Percentiles rank a stretch among this genome's conserved stretches.
Conservation (phyloP, 345 rosid species). For the Moringa oleifera region DNA sequence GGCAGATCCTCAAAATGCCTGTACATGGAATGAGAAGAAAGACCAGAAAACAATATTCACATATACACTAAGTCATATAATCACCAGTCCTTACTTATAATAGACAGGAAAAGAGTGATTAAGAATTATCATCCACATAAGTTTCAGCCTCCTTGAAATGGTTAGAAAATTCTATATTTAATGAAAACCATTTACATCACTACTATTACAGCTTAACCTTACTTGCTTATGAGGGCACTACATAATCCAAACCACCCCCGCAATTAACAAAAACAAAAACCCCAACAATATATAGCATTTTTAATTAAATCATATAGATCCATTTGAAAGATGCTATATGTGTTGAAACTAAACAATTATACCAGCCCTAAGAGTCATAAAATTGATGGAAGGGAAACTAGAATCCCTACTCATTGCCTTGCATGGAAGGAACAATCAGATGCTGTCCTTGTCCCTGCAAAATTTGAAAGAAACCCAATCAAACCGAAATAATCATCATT, state of each 20-base stretch:
- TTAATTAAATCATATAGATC: conserved; percentile 12
- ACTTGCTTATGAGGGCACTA: background rate
- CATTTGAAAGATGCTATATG: conserved; percentile 14
- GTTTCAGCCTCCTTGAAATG: background rate
- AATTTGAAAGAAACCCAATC: conserved; percentile 8
- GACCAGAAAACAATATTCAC: too few species aligned
- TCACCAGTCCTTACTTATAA: background rate
- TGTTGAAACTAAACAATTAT: conserved; percentile 20
- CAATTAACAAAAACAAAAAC: background rate
- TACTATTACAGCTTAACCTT: background rate
- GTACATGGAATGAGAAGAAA: too few species aligned
- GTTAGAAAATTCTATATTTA: background rate
- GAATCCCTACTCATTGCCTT: conserved; percentile 34
- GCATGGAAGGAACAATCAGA: conserved; percentile 45
- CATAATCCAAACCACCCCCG: conserved; percentile 9
- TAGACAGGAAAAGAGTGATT: background rate
- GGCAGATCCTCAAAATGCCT: too few species aligned
- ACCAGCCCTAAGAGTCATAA: conserved; percentile 19
- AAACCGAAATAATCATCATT: conserved; percentile 1
- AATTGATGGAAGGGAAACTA: conserved; percentile 6
- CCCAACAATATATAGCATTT: conserved; percentile 11
- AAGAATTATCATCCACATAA: background rate
- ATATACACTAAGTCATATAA: too few species aligned
- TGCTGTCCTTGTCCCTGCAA: conserved; percentile 48
- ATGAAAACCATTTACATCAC: background rate